Base-by-base conservation (phyloP, 495 filamentous ascomycete genomes). In the Penicillium herquei region DNA sequence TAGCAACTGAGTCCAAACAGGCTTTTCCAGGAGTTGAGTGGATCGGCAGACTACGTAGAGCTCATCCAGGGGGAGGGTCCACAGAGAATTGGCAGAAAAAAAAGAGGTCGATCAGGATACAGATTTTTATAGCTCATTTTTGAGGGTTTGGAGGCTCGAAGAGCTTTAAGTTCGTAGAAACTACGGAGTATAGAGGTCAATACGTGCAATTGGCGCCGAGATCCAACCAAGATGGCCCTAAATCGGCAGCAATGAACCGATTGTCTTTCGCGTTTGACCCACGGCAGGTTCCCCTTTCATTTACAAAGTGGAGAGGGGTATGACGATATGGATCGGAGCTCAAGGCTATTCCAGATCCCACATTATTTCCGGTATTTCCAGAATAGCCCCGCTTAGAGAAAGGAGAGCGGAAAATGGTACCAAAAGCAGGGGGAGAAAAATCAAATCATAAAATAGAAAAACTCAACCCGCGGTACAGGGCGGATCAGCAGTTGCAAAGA, bases 281-380 rank as follows among this genome's bases (percentile, higher is more conserved):
- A 64, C 49, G 54, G n/a, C 26, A 51, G 32, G 10, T 49, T 53
- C 49, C 47, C 55, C 17, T 49, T 50, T 58, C 52, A 52, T 61
- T 58, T 58, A 32, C 31, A 51, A 34, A 49, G 59, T 62, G 59
- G 59, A 46, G 47, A 17, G 16, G 47, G 31, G 26, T 31, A 62
- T 62, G 59, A 62, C 54, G 59, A 55, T 57, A 57, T 46, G 18
- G 47, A 51, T 62, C 59, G 47, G 45, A 43, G n/a, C 47, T 51
- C 34, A 47, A 46, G 42, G 51, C 26, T 46, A 7, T 33, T 21
- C n/a, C 1, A 54, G 42, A 42, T 39, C 16, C 21, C 18, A 16
- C 26, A 39, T 57, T 16, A 11, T 31, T 37, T 49, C 45, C 45
- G 9, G 43, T 26, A 13, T 31, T 31, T 48, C 13, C 17, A 16